Percentiles rank a stretch among this genome's conserved stretches.
Conservation (phyloP, 2,329 filamentous ascomycete species). For the Ophiostoma pallidulum region DNA sequence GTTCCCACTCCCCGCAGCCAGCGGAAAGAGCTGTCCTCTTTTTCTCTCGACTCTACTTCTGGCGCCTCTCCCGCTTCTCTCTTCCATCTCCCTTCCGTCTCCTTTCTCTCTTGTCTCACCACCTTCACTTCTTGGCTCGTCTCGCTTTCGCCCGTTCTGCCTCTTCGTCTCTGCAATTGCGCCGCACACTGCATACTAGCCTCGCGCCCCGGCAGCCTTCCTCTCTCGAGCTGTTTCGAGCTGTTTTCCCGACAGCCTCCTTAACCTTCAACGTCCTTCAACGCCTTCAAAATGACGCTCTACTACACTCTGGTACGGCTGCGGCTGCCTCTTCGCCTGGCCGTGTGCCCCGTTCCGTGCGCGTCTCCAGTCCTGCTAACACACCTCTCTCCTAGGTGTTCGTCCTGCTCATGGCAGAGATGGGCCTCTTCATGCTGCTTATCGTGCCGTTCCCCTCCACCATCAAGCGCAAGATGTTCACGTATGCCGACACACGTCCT, state of each 20-base stretch:
- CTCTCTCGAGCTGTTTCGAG: too few species aligned
- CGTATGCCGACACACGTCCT: too few species aligned
- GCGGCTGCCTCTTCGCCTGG: neutral
- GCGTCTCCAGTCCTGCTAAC: neutral
- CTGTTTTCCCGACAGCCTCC: too few species aligned
- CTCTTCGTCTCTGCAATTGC: neutral
- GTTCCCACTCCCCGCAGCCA: too few species aligned
- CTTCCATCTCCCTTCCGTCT: neutral
- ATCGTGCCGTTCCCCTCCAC: slow-evolving; percentile 84
- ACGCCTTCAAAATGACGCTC: slow-evolving; percentile 41
- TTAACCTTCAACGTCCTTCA: neutral
- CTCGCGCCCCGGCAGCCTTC: too few species aligned
- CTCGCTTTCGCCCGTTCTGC: neutral
- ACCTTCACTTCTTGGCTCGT: neutral
- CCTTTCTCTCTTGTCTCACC: neutral
- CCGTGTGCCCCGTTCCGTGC: neutral
- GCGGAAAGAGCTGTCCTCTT: slow-evolving; percentile 4
- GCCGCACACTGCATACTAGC: neutral
- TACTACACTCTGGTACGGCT: slow-evolving; percentile 42
- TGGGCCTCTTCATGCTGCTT: slow-evolving; percentile 69
- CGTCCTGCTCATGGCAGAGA: slow-evolving; percentile 71
- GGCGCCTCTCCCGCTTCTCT: neutral
- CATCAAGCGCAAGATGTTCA: slow-evolving; percentile 75
- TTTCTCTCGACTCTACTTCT: neutral
- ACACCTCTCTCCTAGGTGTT: slow-evolving; percentile 57